phyloP scores from a whole-genome alignment of 176 grass and related monocot genomes.

The Leersia perrieri region DNA sequence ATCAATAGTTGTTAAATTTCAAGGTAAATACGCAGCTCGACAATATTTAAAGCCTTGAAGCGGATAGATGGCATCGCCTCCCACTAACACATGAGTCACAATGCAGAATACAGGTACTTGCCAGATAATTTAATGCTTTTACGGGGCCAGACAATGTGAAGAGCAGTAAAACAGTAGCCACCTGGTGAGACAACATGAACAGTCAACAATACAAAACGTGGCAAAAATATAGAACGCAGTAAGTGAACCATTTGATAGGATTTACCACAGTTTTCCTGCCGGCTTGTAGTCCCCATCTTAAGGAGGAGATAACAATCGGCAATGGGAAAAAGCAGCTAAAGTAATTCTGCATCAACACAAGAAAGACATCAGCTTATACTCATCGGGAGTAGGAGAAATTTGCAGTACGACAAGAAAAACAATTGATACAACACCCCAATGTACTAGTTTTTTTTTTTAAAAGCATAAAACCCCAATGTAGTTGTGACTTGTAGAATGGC shows the following conservation, averaged over 20 bases:
- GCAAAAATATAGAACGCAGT: not conserved
- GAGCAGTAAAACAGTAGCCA: conserved; percentile 80
- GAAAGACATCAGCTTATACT: not conserved
- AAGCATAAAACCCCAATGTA: too few species aligned
- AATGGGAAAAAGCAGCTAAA: conserved; percentile 90
- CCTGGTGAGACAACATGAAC: conserved; percentile 46
- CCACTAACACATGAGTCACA: conserved; percentile 4
- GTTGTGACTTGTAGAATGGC: not conserved
- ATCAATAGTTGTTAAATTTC: not conserved
- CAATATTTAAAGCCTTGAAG: conserved; percentile 3
- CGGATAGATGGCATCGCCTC: not conserved
- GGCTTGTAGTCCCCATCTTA: conserved; percentile 82
- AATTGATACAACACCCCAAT: not conserved
- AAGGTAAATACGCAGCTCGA: not conserved
- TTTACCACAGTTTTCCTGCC: conserved; percentile 88
- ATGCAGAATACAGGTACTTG: conserved; percentile 24
- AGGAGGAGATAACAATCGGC: conserved; percentile 89
- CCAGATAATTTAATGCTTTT: conserved; percentile 85
- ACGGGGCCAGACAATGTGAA: conserved; percentile 90
- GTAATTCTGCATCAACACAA: conserved; percentile 66
- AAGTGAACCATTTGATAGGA: conserved; percentile 19
- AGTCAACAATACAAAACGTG: not conserved
- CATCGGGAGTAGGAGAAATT: not conserved
- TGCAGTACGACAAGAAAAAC: not conserved
- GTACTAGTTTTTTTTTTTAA: not conserved